phyloP scores from a whole-genome alignment of 2,329 filamentous ascomycete species.

The Aspergillus carbonarius region DNA sequence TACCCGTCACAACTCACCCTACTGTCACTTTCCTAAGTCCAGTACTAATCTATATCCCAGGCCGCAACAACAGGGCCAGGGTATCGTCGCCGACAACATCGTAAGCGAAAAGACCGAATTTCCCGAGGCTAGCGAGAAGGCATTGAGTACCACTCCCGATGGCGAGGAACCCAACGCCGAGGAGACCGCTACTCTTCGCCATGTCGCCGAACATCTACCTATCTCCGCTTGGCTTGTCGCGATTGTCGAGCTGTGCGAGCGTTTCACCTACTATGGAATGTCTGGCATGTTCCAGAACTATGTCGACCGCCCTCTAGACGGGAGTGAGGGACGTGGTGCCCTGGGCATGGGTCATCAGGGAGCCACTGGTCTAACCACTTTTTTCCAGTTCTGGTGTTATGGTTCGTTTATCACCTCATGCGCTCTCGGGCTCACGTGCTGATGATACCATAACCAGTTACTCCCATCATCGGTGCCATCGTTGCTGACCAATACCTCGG shows the following conservation, averaged over 20 bases:
- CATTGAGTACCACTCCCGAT: constrained; percentile 38
- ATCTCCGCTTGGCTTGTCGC: constrained; percentile 58
- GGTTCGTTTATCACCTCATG: constrained; percentile 23
- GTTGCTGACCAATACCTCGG: constrained; percentile 62
- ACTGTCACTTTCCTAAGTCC: not conserved
- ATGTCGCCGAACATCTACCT: constrained; percentile 57
- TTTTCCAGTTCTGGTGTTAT: constrained; percentile 59
- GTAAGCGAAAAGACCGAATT: constrained; percentile 25
- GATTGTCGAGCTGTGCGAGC: constrained; percentile 57
- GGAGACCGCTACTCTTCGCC: constrained; percentile 52
- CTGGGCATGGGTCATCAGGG: constrained; percentile 46
- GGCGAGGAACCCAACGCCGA: constrained; percentile 55
- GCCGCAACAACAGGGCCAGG: constrained; percentile 21
- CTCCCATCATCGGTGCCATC: constrained; percentile 59
- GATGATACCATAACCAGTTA: constrained; percentile 37
- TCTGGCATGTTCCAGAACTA: constrained; percentile 59
- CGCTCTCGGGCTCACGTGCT: not conserved
- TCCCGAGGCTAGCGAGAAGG: constrained; percentile 33
- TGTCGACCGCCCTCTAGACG: constrained; percentile 45
- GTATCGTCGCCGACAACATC: constrained; percentile 15
- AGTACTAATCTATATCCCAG: not conserved
- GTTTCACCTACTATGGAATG: constrained; percentile 60
- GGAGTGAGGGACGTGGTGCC: constrained; percentile 41
- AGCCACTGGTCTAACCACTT: constrained; percentile 52
- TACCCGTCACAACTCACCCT: not conserved